Conservation (phyloP, 225 moss, liverwort and hornwort species). For the Takakia lepidozioides region DNA sequence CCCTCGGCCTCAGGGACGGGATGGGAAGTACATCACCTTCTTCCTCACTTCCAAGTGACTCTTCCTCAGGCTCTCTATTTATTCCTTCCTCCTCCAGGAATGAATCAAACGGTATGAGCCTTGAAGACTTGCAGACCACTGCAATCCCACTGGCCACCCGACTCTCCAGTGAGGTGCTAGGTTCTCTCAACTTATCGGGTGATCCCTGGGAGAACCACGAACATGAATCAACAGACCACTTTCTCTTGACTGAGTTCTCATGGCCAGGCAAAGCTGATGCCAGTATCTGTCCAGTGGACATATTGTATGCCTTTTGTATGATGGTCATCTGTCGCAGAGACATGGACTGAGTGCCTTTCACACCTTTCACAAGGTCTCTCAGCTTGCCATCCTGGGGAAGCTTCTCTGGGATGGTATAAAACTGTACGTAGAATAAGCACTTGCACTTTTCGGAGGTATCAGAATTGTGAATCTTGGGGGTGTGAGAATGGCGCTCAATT, state of each 20-base stretch:
- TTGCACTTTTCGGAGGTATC: constrained; percentile 25
- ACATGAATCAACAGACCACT: constrained; percentile 33
- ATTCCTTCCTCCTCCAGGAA: constrained; percentile 31
- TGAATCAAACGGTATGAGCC: constrained; percentile 7
- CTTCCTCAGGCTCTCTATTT: neutral
- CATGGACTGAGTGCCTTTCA: neutral
- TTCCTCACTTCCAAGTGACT: too few relatives aligned
- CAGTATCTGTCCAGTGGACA: constrained; percentile 24
- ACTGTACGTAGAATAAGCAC: constrained; percentile 30
- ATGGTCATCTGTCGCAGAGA: constrained; percentile 28
- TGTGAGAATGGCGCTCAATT: constrained; percentile 14
- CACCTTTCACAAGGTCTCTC: constrained; percentile 18
- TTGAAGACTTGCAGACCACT: neutral
- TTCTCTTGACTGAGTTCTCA: constrained; percentile 8
- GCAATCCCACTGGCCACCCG: constrained; percentile 31
- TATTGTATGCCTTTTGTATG: constrained; percentile 26
- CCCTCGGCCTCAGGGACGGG: too few relatives aligned
- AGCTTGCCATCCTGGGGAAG: constrained; percentile 16
- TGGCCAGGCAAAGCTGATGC: constrained; percentile 23
- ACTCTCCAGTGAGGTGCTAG: constrained; percentile 34
- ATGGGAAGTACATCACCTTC: too few relatives aligned
- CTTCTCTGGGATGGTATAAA: constrained; percentile 24
- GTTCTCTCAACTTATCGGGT: constrained; percentile 13
- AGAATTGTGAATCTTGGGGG: too few relatives aligned
- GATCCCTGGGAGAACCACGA: constrained; percentile 28